Evolutionary conservation across 345 rosid genomes (phyloP).

Genomic region (Linum usitatissimum): DNA sequence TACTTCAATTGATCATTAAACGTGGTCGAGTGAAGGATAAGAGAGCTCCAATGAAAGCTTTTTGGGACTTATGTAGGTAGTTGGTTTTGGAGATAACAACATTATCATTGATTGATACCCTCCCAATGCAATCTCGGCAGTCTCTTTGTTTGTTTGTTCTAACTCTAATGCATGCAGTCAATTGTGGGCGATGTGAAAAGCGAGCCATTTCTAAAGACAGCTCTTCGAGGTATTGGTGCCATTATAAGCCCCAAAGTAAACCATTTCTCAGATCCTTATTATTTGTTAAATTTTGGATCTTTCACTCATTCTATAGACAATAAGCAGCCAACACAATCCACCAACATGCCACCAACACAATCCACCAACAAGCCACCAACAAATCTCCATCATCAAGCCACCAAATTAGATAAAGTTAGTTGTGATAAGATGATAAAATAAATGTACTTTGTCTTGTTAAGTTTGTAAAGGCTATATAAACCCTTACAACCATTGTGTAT

Average conservation of each 20-base stretch:
- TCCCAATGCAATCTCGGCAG: not conserved
- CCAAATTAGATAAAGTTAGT: no score
- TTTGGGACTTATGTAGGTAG: slow-evolving; percentile 88
- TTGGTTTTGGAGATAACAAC: slow-evolving; percentile 1
- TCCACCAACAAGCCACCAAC: no score
- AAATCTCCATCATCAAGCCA: no score
- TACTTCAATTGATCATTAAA: slow-evolving; percentile 64
- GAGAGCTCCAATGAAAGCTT: slow-evolving; percentile 54
- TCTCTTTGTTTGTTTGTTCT: not conserved
- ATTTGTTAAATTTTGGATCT: not conserved
- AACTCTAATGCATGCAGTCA: slow-evolving; percentile 18
- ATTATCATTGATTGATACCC: not conserved
- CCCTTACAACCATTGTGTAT: no score
- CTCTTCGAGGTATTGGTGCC: slow-evolving; percentile 61
- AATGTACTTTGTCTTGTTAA: no score
- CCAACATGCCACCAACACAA: no score
- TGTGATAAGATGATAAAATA: no score
- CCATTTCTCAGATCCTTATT: slow-evolving; percentile 13
- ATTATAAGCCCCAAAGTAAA: slow-evolving; percentile 66
- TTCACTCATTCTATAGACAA: slow-evolving; percentile 20
- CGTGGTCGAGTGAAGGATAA: slow-evolving; percentile 54
- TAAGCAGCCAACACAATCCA: no score
- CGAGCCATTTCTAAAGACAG: slow-evolving; percentile 47
- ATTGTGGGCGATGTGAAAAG: slow-evolving; percentile 48
- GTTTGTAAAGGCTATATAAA: no score